Base-by-base conservation (phyloP, 2,329 filamentous ascomycete genomes). In the Botrytis porri region DNA sequence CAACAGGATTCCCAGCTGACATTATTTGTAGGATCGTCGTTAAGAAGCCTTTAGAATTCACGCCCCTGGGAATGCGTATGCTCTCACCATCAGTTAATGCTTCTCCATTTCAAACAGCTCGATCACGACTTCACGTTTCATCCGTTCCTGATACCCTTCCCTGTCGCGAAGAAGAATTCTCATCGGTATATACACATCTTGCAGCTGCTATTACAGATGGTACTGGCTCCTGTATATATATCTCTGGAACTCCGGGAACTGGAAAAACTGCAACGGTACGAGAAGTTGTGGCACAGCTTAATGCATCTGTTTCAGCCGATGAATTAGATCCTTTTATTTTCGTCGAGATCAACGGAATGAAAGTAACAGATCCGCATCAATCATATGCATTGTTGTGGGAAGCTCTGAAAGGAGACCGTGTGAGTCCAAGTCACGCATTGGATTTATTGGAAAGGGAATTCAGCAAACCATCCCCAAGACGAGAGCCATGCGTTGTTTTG, bases 281-380 rank as follows among this genome's bases (percentile, higher is more conserved):
- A 65, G 96, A 99, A 82, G 96, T 98, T 1, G 92, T 99, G 25
- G 90, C 92, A 8, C 92, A 94, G 75, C 87, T 99, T 14, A 95
- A 98, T 77, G 89, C 92, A n/a, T 90, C 94, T 0, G 96, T 98
- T 1, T 87, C 89, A 65, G 90, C 92, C 12, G 96, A 99, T 79
- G 95, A 98, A 82, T 87, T 99, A 60, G 96, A 99, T 79, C 95
- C 98, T 81, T 99, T 99, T 82, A 97, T 98, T 74, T 99, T 99
- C 78, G 95, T 99, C 75, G 96, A 99, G 82, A 98, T 99, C 84
- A 99, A 99, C 82, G 97, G 96, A 77, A 98, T 99, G 96, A 99
- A 99, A 84, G 95, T 99, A 78, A 97, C 96, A 0, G 96, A 99
- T 81, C 95, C 96, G 0, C 95, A 98, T 80, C 96, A 99, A 82